A percentile compares a stretch with the other conserved stretches of the same genome.
phyloP scores from a whole-genome alignment of 108 stramenopile genomes.

The Pseudonitzschia multistriata region DNA sequence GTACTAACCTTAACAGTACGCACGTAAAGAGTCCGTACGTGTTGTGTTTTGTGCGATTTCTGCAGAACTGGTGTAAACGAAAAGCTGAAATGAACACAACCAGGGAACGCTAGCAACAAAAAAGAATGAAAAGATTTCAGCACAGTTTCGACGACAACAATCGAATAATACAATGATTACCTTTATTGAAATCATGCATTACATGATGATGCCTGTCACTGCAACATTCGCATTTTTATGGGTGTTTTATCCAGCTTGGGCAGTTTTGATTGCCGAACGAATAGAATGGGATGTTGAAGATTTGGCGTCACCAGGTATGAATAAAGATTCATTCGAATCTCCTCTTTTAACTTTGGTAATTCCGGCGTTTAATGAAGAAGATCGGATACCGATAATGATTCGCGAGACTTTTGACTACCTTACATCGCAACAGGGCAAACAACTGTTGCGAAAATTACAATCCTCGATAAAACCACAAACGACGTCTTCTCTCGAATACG shows the following conservation, averaged over 20 bases:
- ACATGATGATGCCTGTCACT: background rate
- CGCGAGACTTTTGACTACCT: conserved; percentile 70
- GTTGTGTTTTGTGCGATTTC: no score
- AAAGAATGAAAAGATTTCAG: no score
- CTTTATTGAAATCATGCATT: background rate
- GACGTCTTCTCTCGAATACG: background rate
- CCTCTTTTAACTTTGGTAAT: conserved; percentile 77
- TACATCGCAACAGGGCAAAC: conserved; percentile 14
- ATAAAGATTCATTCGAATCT: background rate
- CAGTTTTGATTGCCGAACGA: background rate
- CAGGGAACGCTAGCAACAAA: no score
- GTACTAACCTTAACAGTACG: no score
- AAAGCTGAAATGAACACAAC: no score
- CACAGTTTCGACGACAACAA: no score
- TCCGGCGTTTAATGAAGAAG: conserved; percentile 95
- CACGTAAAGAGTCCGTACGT: no score
- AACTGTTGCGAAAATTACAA: conserved; percentile 15
- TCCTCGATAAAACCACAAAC: background rate
- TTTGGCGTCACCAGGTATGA: background rate
- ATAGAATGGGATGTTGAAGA: conserved; percentile 26
- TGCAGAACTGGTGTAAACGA: no score
- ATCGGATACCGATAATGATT: conserved; percentile 86
- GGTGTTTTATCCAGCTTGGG: conserved; percentile 28
- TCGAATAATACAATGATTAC: background rate
- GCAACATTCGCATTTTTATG: conserved; percentile 19